These are phyloP conservation scores for Xylariomycetidae sp. DNA, from an alignment of 2,329 filamentous ascomycete species.

Conservation along the genomic window DNA sequence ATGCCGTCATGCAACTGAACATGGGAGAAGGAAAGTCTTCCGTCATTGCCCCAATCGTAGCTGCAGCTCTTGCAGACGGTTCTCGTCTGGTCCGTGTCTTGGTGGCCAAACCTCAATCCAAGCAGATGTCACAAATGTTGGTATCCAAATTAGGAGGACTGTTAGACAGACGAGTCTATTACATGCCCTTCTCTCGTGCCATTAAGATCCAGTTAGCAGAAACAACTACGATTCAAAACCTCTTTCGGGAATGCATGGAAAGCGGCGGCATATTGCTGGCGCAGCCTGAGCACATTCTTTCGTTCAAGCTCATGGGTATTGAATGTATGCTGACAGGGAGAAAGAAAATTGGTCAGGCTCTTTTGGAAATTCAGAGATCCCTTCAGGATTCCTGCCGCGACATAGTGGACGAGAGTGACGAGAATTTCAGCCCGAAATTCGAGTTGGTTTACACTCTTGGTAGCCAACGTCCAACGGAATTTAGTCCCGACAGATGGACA, in stretches of 20 bases:
- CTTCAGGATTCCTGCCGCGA: constrained; percentile 44
- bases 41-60: constrained; percentile 63
- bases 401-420: constrained; percentile 62
- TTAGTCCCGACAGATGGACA: constrained; percentile 51
- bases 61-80: constrained; percentile 46
- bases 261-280: constrained; percentile 52
- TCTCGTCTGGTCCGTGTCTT: constrained; percentile 51
- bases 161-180: constrained; percentile 47
- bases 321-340: constrained; percentile 38
- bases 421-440: constrained; percentile 56
- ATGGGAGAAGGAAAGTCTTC: constrained; percentile 71
- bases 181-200: constrained; percentile 55
- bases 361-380: constrained; percentile 39
- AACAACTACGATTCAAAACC: constrained; percentile 29
- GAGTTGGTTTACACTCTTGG: constrained; percentile 63
- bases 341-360: constrained; percentile 20
- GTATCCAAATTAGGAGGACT: constrained; percentile 51
- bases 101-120: constrained; percentile 56
- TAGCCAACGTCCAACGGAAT: constrained; percentile 42
- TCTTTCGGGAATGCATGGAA: constrained; percentile 42
- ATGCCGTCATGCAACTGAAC: constrained; percentile 60
- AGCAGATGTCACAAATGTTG: constrained; percentile 57
- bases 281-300: constrained; percentile 61
- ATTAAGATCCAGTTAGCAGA: constrained; percentile 29
- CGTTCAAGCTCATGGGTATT: constrained; percentile 57